A percentile compares a stretch with the other conserved stretches of the same genome.
These are phyloP conservation scores for Xylariaceae sp. DNA, from an alignment of 2,329 filamentous ascomycete genomes.

Conservation along the genomic window DNA sequence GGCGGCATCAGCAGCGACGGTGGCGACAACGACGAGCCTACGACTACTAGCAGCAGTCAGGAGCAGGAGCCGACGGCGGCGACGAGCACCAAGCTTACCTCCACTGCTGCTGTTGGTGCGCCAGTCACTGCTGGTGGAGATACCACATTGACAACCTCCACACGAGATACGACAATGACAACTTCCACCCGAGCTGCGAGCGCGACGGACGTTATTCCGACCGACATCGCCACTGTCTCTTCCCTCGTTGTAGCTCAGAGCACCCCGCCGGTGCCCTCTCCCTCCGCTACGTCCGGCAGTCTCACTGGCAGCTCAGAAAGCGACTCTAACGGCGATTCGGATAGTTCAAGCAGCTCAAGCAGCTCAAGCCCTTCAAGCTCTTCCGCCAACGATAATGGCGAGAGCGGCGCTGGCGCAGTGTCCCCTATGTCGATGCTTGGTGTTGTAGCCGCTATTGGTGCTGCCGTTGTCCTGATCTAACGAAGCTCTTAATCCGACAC, in stretches of 20 bases:
- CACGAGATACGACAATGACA: constrained; percentile 1
- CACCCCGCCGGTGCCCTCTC: constrained; percentile 3
- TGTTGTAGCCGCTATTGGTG: constrained; percentile 24
- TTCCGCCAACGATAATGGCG: constrained; percentile 5
- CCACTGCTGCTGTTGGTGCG: constrained; percentile 1
- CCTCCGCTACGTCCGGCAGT: background rate
- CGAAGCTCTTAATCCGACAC: too few relatives aligned
- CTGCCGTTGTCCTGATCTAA: constrained; percentile 10
- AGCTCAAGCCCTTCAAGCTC: background rate
- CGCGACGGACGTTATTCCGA: constrained; percentile 4
- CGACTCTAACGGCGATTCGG: too few relatives aligned
- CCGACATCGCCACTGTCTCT: constrained; percentile 4
- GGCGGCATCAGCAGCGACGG: constrained; percentile 11
- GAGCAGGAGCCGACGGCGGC: background rate
- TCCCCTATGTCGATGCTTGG: constrained; percentile 22
- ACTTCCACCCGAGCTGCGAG: constrained; percentile 2
- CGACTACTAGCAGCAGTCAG: background rate
- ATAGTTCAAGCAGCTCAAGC: too few relatives aligned
- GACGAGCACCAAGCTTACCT: constrained; percentile 6
- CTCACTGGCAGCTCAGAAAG: background rate
- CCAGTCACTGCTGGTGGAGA: background rate
- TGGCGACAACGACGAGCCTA: constrained; percentile 1
- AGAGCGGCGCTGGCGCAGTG: constrained; percentile 11
- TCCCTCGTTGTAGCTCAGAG: constrained; percentile 2
- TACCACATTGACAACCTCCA: constrained; percentile 5